phyloP scores from a whole-genome alignment of 345 rosid genomes.

The Capsella bursapastoris region DNA sequence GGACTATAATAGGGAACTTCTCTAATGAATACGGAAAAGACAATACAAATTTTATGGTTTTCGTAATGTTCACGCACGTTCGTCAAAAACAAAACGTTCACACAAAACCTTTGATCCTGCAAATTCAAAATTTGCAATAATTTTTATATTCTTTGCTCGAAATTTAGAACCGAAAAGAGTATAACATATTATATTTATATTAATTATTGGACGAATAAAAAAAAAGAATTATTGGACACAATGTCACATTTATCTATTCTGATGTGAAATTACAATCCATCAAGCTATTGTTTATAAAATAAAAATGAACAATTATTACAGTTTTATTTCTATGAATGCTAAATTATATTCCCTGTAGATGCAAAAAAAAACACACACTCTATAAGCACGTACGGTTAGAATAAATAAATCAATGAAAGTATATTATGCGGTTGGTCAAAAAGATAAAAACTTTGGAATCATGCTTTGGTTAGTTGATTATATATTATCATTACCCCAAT shows the following conservation, averaged over 20 bases:
- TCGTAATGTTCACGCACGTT: background rate
- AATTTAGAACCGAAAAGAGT: background rate
- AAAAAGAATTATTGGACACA: too few relatives aligned
- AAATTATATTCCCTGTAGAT: background rate
- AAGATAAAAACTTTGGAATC: slow-evolving; percentile 37
- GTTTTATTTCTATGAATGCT: background rate
- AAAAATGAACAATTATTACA: too few relatives aligned
- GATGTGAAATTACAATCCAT: background rate
- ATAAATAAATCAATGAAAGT: background rate
- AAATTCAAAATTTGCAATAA: background rate
- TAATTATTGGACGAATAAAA: background rate
- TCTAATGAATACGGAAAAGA: background rate
- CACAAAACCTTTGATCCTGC: background rate
- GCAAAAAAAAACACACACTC: background rate
- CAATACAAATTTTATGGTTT: background rate
- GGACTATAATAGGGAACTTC: background rate
- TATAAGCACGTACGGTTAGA: slow-evolving; percentile 6
- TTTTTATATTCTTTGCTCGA: background rate
- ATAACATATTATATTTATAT: background rate
- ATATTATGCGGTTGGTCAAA: slow-evolving; percentile 37
- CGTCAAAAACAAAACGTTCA: background rate
- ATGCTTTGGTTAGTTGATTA: slow-evolving; percentile 37
- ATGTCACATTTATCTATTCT: background rate
- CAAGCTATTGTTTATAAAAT: background rate
- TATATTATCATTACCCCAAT: slow-evolving; percentile 25